Percentiles rank a stretch among this genome's conserved stretches.
These are phyloP conservation scores for Mucor racemosus DNA, from an alignment of 371 early-diverging fungal species.

Conservation along the genomic window DNA sequence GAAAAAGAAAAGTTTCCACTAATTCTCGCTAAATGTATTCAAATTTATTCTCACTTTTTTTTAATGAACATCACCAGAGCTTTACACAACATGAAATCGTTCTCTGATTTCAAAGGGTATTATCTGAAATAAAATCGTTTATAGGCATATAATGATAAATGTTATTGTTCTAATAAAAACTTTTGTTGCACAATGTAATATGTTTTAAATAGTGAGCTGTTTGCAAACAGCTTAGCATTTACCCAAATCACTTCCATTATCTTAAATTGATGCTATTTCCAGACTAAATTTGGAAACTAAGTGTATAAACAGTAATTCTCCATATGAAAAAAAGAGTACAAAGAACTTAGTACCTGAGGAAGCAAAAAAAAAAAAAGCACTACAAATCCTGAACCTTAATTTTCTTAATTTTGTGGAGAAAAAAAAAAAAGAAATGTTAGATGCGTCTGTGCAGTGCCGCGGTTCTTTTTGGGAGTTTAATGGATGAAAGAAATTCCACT, in stretches of 20 bases:
- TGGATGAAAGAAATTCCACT: conserved; percentile 1
- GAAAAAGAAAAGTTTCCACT: too few species aligned
- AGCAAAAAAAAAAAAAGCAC: neutral
- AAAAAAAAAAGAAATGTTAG: conserved; percentile 6
- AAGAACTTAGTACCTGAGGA: neutral
- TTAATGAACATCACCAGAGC: too few species aligned
- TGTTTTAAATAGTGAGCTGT: neutral
- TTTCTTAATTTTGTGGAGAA: conserved; percentile 2
- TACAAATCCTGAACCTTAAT: neutral
- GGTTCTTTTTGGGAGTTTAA: neutral
- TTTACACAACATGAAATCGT: too few species aligned
- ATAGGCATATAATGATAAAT: neutral
- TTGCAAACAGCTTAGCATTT: neutral
- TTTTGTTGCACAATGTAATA: neutral
- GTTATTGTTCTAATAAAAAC: neutral
- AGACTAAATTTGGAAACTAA: neutral
- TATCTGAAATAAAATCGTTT: neutral
- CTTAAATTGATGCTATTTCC: neutral
- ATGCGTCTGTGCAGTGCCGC: conserved; percentile 18
- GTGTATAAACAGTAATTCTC: too few species aligned
- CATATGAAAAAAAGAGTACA: too few species aligned
- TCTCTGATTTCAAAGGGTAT: too few species aligned
- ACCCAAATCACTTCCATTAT: neutral
- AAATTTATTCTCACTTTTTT: too few species aligned
- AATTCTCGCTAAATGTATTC: too few species aligned